Evolutionary conservation across 2,329 filamentous ascomycete genomes (phyloP), one percentile per base, ranked within the genome.

Genomic region (Tolypocladium ovalisporum): DNA sequence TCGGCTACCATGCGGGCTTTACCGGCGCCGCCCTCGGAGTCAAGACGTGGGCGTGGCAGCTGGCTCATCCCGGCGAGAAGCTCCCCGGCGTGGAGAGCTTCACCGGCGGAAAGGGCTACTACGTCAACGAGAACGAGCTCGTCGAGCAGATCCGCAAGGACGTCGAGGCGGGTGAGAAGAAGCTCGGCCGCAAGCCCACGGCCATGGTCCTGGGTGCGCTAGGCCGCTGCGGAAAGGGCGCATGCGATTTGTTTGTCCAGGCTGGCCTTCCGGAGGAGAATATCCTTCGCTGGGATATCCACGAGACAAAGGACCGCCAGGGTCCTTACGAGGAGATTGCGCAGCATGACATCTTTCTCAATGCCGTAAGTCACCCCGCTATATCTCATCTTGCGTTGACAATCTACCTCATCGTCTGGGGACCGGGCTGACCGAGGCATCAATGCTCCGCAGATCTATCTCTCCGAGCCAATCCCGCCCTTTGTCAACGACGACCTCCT

Each of bases 201-300:
- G 84, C 91, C 59, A 82, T 97, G 59, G 85, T 97, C 56, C 93
- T 97, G 62, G 93, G 93, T 62, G 90, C 83, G 2, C 78, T 88
- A n/a, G 87, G 89, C 44, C 85, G 92, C 63, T 97, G 92, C 68
- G 91, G 92, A 57, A 84, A 81, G 52, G 93, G 93, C 60, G 92
- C 92, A 24, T 85, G 93, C 40, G 88, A 96, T 65, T 78, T 93
- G 59, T 89, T 88, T 71, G 76, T 83, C 64, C 85, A 86, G 73
- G 86, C 86, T 17, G 92, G 91, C 58, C 62, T 73, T 42, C 65
- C 68, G 10, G 65, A 66, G 49, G 65, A 67, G 42, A 67, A 67
- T 52, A 87, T 96, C 65, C 64, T 62, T 1, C 60, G 60, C 64
- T 84, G 80, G 81, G 91, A 96, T 76, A 81, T 96, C 69, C 81